phyloP scores from a whole-genome alignment of 208 protist species.

The Phytomonas francai region DNA sequence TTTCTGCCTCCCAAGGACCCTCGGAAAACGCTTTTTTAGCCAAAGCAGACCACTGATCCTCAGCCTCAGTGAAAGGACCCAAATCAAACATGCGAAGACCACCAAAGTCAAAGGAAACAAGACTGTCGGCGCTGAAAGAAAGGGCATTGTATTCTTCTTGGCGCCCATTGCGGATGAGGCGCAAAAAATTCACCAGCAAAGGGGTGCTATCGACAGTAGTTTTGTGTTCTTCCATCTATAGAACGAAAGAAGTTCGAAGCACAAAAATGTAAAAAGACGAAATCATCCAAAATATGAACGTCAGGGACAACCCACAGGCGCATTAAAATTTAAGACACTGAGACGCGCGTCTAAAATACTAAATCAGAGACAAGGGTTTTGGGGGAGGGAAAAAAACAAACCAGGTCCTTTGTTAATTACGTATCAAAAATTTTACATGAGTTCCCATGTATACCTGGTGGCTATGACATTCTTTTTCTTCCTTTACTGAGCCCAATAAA shows the following conservation, averaged over 20 bases:
- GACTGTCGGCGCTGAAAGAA: slow-evolving; percentile 16
- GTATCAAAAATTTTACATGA: background rate
- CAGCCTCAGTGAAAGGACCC: slow-evolving; percentile 27
- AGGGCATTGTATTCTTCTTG: slow-evolving; percentile 16
- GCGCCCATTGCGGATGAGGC: slow-evolving; percentile 36
- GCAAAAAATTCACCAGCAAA: slow-evolving; percentile 34
- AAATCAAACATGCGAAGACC: slow-evolving; percentile 29
- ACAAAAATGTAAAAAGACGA: background rate
- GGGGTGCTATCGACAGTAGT: slow-evolving; percentile 26
- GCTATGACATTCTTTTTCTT: background rate
- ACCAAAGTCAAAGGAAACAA: slow-evolving; percentile 29
- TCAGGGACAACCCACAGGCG: background rate
- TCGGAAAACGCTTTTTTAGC: background rate
- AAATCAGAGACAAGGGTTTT: background rate
- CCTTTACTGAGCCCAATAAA: background rate
- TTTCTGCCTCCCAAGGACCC: background rate
- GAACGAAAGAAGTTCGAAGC: background rate
- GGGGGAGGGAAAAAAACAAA: background rate
- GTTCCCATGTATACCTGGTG: background rate
- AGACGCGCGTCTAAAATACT: background rate
- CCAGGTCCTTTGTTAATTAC: background rate
- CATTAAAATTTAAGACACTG: background rate
- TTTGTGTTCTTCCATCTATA: slow-evolving; percentile 15
- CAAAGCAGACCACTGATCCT: slow-evolving; percentile 20
- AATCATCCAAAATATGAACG: background rate